Base-by-base conservation (phyloP, 495 filamentous ascomycete genomes). In the Jackrogersella minutella region DNA sequence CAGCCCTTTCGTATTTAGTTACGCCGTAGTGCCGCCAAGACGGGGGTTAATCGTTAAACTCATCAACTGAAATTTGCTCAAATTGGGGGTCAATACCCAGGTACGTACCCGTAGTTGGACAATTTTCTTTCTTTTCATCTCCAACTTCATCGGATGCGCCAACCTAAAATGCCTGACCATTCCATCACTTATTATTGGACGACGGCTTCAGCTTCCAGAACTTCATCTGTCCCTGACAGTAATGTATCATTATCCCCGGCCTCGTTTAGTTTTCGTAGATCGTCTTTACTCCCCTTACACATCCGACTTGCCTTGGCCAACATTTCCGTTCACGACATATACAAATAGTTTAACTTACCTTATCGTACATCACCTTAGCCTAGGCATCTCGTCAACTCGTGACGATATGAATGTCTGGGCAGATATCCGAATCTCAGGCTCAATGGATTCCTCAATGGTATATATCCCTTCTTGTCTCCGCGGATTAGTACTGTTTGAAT, bases 141-240 rank as follows among this genome's bases (percentile, higher is more conserved):
- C 51, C 56, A 58, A 62, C 50, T 54, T 59, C 24, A 43, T 43
- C 63, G 59, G 54, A 46, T 57, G 46, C 49, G 57, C 49, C 40
- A 40, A 59, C 58, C 36, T 55, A 26, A n/a, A 57, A 62, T 66
- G 40, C 53, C 53, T 66, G 68, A 56, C 58, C 31, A 65, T 69
- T 58, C 56, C 66, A 19, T 9, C 1, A 33, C 50, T 31, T 37
- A 16, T 30, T 1, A 70, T 70, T 70, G 68, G 68, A 14, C 34
- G 6, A 47, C 58, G 39, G 68, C 63, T 62, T 44, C 40, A 44
- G 7, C 40, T 59, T 59, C 58, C 63, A 63, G 58, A 43, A 37
- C 13, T 33, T 63, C 47, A 67, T 66, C 52, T 70, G 66, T 69
- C 30, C 67, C 67, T 62, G 62, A 62, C 67, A 70, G 60, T 9